phyloP scores from a whole-genome alignment of 176 grass and related monocot genomes.

The Triticum turgidum region DNA sequence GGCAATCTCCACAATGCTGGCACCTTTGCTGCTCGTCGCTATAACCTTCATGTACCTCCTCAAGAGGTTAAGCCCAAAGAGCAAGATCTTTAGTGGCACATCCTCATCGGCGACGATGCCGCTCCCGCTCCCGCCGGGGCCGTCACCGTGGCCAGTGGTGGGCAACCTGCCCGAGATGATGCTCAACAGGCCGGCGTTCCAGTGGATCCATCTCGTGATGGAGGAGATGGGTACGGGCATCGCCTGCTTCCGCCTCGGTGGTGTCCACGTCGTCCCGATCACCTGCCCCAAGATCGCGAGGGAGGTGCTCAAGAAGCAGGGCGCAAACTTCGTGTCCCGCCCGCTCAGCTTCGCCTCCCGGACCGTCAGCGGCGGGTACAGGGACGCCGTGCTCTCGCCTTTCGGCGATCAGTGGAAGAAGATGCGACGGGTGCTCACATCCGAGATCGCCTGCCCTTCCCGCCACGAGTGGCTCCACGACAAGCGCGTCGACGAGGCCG shows the following conservation, averaged over 20 bases:
- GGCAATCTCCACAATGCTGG: not conserved
- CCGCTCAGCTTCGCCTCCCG: slow-evolving; percentile 33
- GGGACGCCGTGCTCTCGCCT: not conserved
- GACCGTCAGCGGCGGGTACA: slow-evolving; percentile 11
- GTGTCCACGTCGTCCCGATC: slow-evolving; percentile 31
- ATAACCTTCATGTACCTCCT: too few species aligned
- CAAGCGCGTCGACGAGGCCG: slow-evolving; percentile 31
- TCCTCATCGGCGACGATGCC: not conserved
- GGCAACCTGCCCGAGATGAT: not conserved
- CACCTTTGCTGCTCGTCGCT: not conserved
- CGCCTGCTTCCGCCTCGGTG: slow-evolving; percentile 39
- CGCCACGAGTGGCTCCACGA: not conserved
- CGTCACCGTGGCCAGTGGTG: slow-evolving; percentile 34
- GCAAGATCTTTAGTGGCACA: too few species aligned
- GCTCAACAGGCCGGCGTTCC: not conserved
- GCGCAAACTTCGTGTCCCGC: slow-evolving; percentile 34
- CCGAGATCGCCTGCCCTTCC: slow-evolving; percentile 12
- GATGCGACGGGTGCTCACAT: not conserved
- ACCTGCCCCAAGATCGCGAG: slow-evolving; percentile 32
- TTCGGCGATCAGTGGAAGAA: slow-evolving; percentile 39
- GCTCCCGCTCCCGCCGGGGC: slow-evolving; percentile 34
- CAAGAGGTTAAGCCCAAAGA: too few species aligned
- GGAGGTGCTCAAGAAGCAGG: slow-evolving; percentile 43
- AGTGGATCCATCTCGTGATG: slow-evolving; percentile 34
- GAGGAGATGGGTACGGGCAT: not conserved